Evolutionary conservation across 169 alveolate genomes (phyloP).

Genomic region (Eimeria nieschulzi): DNA sequence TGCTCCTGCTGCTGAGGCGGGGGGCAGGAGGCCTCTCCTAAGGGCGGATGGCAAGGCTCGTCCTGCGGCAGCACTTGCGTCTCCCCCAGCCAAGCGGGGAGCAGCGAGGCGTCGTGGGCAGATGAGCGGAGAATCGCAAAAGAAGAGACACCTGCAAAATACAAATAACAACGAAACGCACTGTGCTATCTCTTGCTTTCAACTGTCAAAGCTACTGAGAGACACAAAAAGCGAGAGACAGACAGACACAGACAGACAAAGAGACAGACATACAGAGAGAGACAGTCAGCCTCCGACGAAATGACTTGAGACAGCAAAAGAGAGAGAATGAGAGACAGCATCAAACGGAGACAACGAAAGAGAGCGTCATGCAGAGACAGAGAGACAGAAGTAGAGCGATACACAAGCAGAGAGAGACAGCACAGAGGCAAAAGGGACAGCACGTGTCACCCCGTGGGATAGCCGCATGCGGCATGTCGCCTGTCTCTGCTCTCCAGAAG

Average conservation of each 20-base stretch:
- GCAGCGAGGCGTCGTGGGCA: background rate
- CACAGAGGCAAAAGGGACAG: background rate
- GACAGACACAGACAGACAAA: background rate
- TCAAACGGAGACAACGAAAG: background rate
- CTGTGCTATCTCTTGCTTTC: background rate
- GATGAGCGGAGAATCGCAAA: background rate
- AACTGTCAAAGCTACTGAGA: background rate
- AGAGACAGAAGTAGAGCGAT: background rate
- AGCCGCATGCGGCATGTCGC: conserved; percentile 20
- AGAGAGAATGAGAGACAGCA: background rate
- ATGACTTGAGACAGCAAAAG: background rate
- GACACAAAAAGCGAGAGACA: background rate
- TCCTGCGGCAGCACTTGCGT: background rate
- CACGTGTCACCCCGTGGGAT: background rate
- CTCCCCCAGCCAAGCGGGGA: conserved; percentile 1
- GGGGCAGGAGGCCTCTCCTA: conserved; percentile 24
- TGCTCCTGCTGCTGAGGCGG: background rate
- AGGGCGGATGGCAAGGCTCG: conserved; percentile 37
- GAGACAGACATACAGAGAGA: too few relatives aligned
- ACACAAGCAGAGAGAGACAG: too few relatives aligned
- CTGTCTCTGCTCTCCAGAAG: conserved; percentile 4
- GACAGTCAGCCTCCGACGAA: background rate
- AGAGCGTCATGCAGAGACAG: background rate
- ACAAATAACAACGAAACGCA: background rate
- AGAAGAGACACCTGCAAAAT: background rate